Percentiles rank a stretch among this genome's conserved stretches.
Evolutionary conservation across 352 stramenopile genomes (phyloP).

Genomic region (Peronospora destructor): DNA sequence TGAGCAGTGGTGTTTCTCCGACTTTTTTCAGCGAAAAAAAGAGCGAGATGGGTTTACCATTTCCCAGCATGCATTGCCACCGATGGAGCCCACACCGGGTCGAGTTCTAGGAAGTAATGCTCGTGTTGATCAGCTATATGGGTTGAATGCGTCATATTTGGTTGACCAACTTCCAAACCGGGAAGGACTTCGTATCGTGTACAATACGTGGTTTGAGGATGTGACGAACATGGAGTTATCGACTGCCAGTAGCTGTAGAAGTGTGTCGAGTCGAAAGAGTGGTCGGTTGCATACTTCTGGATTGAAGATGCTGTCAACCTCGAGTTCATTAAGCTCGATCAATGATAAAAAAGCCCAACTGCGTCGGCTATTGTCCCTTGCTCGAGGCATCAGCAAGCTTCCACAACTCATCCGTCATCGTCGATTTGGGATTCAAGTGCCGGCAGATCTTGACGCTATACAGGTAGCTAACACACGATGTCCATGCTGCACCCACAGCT

Average conservation of each 20-base stretch:
- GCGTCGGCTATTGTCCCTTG: slow-evolving; percentile 17
- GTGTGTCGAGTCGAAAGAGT: slow-evolving; percentile 12
- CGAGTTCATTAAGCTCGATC: neutral
- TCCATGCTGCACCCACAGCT: slow-evolving; percentile 27
- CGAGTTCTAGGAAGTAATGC: slow-evolving; percentile 16
- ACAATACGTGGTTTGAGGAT: slow-evolving; percentile 30
- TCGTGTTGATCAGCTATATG: slow-evolving; percentile 35
- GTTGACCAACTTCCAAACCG: slow-evolving; percentile 31
- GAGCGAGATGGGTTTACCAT: slow-evolving; percentile 30
- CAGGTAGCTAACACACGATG: slow-evolving; percentile 17
- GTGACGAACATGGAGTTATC: slow-evolving; percentile 3
- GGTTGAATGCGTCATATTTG: slow-evolving; percentile 27
- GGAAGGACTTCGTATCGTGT: slow-evolving; percentile 33
- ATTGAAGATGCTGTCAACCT: slow-evolving; percentile 1
- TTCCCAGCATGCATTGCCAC: slow-evolving; percentile 23
- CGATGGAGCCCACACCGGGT: slow-evolving; percentile 12
- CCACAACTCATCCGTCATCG: slow-evolving; percentile 19
- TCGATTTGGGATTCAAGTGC: slow-evolving; percentile 23
- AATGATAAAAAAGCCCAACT: slow-evolving; percentile 17
- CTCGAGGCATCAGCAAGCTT: slow-evolving; percentile 19
- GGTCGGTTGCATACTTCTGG: slow-evolving; percentile 7
- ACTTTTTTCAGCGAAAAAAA: slow-evolving; percentile 27
- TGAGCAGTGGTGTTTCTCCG: slow-evolving; percentile 34
- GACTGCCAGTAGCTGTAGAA: slow-evolving; percentile 1
- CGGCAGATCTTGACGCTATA: slow-evolving; percentile 8